Base-by-base conservation (phyloP, 106 monocot species). In the Dioscorea dumetorum region DNA sequence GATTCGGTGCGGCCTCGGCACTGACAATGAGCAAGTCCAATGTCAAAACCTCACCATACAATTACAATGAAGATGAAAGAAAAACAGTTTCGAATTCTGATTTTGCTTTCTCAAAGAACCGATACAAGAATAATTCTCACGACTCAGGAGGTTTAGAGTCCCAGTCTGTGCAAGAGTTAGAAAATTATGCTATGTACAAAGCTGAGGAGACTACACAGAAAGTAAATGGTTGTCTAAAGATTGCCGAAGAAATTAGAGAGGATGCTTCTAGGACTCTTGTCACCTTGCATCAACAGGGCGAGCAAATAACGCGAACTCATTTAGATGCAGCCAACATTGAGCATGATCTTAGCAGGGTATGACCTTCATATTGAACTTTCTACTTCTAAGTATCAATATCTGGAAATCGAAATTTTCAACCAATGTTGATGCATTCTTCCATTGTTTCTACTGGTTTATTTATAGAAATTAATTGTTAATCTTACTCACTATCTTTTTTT, bases 201-300 rank as follows among this genome's bases (percentile, higher is more conserved):
- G 78, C 91, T 32, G 85, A 95, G 67, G 83, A 95, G 62, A 91
- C 90, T 14, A 95, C 94, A 32, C 50, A 81, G 19, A 88, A 77
- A 34, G 65, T 95, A 35, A 72, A 88, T 60, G 87, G 60, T 17
- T 90, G 87, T 56, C 35, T 87, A 62, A 83, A 75, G 77, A 90
- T 95, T 73, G 94, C 85, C 58, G 95, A 95, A 76, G 81, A 84
- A 53, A 95, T 95, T 1, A 88, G 71, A 67, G 88, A 95, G 57
- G 95, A 80, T 63, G 91, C 95, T 7, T 66, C 85, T 0, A 81
- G 57, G 50, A 95, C 95, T 33, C 85, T 91, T 41, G 85, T 88
- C 12, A 83, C 61, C 24, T 74, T 95, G 72, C 81, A 95, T 72
- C 83, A 91, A 63, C 95, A 95, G 72, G 95, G 95, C 0, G 81